These are phyloP conservation scores for Ophiostoma sp. DNA, from an alignment of 2,329 filamentous ascomycete species.

Conservation along the genomic window DNA sequence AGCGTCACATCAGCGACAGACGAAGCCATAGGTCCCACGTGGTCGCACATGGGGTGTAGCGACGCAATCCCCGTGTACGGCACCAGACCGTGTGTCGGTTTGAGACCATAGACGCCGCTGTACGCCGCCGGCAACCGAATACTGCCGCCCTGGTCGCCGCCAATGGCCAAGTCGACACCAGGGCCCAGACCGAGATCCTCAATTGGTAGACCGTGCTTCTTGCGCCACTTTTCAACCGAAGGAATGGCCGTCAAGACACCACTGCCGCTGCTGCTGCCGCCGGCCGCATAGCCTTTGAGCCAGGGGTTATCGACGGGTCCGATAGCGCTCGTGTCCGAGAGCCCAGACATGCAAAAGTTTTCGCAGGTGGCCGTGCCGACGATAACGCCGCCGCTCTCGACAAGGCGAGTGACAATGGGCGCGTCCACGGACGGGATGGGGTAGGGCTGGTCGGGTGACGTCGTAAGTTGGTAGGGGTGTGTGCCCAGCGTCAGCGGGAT, in stretches of 20 bases:
- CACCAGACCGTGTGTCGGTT: slow-evolving; percentile 51
- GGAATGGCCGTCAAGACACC: slow-evolving; percentile 44
- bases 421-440: slow-evolving; percentile 65
- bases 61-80: slow-evolving; percentile 51
- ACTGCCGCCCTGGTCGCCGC: slow-evolving; percentile 71
- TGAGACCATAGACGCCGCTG: slow-evolving; percentile 46
- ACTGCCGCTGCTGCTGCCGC: slow-evolving; percentile 73
- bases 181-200: slow-evolving; percentile 41
- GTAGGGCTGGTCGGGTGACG: slow-evolving; percentile 50
- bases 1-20: slow-evolving; percentile 45
- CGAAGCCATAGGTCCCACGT: slow-evolving; percentile 48
- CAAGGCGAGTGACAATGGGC: slow-evolving; percentile 36
- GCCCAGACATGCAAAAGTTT: slow-evolving; percentile 56
- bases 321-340: slow-evolving; percentile 66
- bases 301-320: slow-evolving; percentile 73
- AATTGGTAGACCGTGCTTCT: slow-evolving; percentile 60
- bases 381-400: slow-evolving; percentile 67
- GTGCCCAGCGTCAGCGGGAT: slow-evolving; percentile 57
- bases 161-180: slow-evolving; percentile 45
- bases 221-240: slow-evolving; percentile 23
- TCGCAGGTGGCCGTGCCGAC: slow-evolving; percentile 77
- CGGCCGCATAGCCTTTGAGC: slow-evolving; percentile 70
- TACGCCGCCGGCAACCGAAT: slow-evolving; percentile 61
- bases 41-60: slow-evolving; percentile 45
- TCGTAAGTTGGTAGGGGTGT: slow-evolving; percentile 41